Base-by-base conservation (phyloP, 2,329 filamentous ascomycete species). In the Colletotrichum tropicale region DNA sequence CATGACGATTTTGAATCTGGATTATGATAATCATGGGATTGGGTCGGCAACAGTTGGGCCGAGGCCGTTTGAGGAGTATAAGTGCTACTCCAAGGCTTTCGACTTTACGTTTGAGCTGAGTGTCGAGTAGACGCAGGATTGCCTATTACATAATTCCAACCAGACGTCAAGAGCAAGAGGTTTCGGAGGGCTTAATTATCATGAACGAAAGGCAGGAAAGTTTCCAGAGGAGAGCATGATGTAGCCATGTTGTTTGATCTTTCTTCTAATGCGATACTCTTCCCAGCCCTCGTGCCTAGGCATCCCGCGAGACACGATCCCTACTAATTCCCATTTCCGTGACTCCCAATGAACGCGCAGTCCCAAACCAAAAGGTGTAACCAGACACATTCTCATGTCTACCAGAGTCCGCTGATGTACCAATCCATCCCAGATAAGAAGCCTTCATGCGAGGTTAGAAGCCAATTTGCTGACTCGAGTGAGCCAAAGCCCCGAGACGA, bases 41-140 rank as follows among this genome's bases (percentile, higher is more conserved):
- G 87, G 87, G 1, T 87, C 83, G 55, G 87, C 84, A 7, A 86
- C 83, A 60, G 87, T 85, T 79, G 87, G 87, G 8, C 87, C 86
- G 1, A 83, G 82, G 74, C 75, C 78, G 2, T 77, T 79, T 32
- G 76, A 75, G 72, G 34, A 67, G 60, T 77, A 79, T 26, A 61
- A 62, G 55, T 74, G 72, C 61, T 66, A 66, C n/a, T 58, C 76
- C 6, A 30, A 73, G 48, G 56, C 78, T 8, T 79, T 79, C 52
- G 78, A 79, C 13, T 87, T 85, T 58, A 75, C 76, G 0, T 73
- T 78, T n/a, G 71, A 78, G 48, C 18, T 78, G 24, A 76, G 61
- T 4, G 62, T 76, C 21, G 48, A 12, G 13, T 43, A 67, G 58
- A 15, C n/a, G 6, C 4, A 13, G 7, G n/a, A 13, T 0, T 48